Percentiles rank a stretch among this genome's conserved stretches.
Evolutionary conservation across 257 asterid species (phyloP).

Genomic region (Anisodus acutangulus): DNA sequence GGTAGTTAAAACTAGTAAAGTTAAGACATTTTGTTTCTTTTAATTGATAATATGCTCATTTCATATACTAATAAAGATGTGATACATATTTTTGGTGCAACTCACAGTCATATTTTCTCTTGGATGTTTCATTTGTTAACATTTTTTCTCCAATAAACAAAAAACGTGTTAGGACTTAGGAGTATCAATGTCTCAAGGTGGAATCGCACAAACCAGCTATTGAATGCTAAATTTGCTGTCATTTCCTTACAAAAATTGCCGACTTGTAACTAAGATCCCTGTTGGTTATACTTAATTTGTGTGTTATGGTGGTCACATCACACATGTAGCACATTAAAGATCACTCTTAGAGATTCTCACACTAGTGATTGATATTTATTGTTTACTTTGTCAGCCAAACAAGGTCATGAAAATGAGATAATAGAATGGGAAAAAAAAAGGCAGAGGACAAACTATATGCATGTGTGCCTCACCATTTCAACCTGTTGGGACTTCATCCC

Average conservation of each 20-base stretch:
- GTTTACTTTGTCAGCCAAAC: neutral
- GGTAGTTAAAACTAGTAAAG: neutral
- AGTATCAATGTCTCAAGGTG: too few relatives aligned
- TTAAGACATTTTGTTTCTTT: neutral
- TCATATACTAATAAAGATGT: too few relatives aligned
- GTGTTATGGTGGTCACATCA: neutral
- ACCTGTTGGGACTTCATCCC: neutral
- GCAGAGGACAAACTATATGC: neutral
- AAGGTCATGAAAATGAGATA: neutral
- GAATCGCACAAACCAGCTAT: neutral
- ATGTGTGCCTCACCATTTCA: slow-evolving; percentile 9
- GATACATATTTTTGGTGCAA: neutral
- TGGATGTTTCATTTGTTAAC: too few relatives aligned
- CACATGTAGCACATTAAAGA: neutral
- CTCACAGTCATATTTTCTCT: neutral
- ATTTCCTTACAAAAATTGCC: neutral
- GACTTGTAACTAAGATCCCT: too few relatives aligned
- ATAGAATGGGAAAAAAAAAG: neutral
- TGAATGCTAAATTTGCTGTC: neutral
- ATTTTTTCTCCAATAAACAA: too few relatives aligned
- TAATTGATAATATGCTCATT: neutral
- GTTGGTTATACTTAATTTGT: neutral
- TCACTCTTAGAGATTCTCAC: neutral
- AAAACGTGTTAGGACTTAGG: too few relatives aligned
- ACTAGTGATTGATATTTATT: neutral